These are phyloP conservation scores for Avicennia marina DNA, from an alignment of 257 asterid species.

Conservation along the genomic window DNA sequence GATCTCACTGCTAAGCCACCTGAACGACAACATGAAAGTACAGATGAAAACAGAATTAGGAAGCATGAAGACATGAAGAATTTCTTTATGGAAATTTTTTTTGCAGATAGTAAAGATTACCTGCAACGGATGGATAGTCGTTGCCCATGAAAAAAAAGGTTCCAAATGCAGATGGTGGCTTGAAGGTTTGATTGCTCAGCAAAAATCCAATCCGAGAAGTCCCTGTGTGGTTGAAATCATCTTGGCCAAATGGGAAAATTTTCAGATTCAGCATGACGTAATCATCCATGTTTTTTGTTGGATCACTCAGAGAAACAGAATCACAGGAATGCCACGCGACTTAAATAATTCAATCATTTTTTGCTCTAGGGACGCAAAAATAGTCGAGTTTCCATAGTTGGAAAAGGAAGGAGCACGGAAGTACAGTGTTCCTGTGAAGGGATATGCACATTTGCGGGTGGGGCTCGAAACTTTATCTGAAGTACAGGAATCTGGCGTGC, in stretches of 20 bases:
- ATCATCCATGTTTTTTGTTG: slow-evolving; percentile 42
- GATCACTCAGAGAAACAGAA: slow-evolving; percentile 64
- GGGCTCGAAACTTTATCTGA: slow-evolving; percentile 49
- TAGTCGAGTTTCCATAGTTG: slow-evolving; percentile 35
- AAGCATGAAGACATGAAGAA: background rate
- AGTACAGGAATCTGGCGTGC: slow-evolving; percentile 41
- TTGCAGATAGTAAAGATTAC: slow-evolving; percentile 44
- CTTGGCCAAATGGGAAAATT: slow-evolving; percentile 51
- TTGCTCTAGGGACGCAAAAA: slow-evolving; percentile 33
- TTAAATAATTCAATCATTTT: slow-evolving; percentile 37
- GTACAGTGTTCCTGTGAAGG: slow-evolving; percentile 57
- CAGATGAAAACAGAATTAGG: background rate
- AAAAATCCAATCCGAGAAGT: slow-evolving; percentile 47
- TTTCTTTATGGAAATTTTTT: background rate
- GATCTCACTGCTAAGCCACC: slow-evolving; percentile 21
- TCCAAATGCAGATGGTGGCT: slow-evolving; percentile 59
- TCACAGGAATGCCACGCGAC: slow-evolving; percentile 48
- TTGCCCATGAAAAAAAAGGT: slow-evolving; percentile 52
- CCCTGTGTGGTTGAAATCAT: slow-evolving; percentile 57
- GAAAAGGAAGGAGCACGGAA: slow-evolving; percentile 83
- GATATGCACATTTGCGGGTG: slow-evolving; percentile 62
- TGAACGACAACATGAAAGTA: slow-evolving; percentile 14
- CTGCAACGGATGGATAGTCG: slow-evolving; percentile 36
- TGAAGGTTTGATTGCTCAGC: slow-evolving; percentile 80
- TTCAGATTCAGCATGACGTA: slow-evolving; percentile 48